A percentile compares a stretch with the other conserved stretches of the same genome.
Conservation (phyloP, 73 alveolate species). For the Breviolum minutum region DNA sequence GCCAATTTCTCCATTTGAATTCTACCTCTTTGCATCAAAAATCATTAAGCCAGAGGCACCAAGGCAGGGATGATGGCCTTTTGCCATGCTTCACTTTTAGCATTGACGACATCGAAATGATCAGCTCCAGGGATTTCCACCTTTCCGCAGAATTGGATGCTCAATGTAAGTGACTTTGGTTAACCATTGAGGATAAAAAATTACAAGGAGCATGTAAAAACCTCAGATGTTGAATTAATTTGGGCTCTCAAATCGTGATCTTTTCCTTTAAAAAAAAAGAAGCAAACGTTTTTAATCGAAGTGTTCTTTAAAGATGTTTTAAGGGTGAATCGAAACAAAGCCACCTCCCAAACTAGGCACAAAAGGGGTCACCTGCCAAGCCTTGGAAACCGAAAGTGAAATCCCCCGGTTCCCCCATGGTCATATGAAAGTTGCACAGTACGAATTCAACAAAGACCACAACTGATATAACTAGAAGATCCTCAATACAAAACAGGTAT, state of each 20-base stretch:
- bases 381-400: too few relatives aligned
- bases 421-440: too few relatives aligned
- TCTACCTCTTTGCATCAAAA: too few relatives aligned
- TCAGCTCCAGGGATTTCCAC: slow-evolving; percentile 58
- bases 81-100: slow-evolving; percentile 47
- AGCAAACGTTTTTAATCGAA: neutral
- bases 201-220: neutral
- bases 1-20: too few relatives aligned
- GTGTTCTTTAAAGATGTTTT: neutral
- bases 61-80: slow-evolving; percentile 25
- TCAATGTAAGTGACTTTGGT: neutral
- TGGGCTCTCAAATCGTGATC: neutral
- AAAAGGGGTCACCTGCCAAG: too few relatives aligned
- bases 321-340: too few relatives aligned
- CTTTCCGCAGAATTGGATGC: neutral
- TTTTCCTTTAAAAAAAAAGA: neutral
- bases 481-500: too few relatives aligned
- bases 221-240: neutral
- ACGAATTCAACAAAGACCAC: too few relatives aligned
- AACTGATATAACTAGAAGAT: too few relatives aligned
- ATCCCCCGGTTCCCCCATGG: too few relatives aligned
- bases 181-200: neutral
- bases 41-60: neutral
- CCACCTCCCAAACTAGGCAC: too few relatives aligned
- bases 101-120: slow-evolving; percentile 60